Conservation (phyloP, 441 rosid genomes). For the Jatropha podagrica region DNA sequence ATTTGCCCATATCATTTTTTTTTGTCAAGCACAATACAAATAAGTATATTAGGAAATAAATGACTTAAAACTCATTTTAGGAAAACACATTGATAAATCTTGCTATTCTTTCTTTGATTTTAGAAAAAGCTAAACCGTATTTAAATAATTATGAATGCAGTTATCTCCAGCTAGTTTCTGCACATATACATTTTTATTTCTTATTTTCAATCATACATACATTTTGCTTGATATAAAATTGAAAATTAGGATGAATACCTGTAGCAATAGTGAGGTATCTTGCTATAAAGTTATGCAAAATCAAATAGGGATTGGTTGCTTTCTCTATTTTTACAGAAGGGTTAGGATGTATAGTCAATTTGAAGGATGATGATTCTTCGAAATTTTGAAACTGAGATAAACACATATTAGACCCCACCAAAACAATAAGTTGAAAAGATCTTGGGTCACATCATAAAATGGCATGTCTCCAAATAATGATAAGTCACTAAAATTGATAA, state of each 20-base stretch:
- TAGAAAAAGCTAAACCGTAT: neutral
- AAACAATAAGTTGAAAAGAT: neutral
- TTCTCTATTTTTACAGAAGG: neutral
- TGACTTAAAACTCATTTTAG: neutral
- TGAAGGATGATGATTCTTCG: neutral
- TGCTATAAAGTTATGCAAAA: neutral
- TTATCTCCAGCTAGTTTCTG: neutral
- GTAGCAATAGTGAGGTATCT: neutral
- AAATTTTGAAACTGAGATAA: neutral
- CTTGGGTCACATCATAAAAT: neutral
- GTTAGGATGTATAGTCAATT: neutral
- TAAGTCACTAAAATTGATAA: neutral
- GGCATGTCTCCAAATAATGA: neutral
- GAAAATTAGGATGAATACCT: conserved; percentile 3
- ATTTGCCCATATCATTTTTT: neutral
- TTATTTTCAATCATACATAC: neutral
- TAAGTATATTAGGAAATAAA: neutral
- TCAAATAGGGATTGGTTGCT: conserved; percentile 8
- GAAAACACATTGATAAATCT: neutral
- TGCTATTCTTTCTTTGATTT: neutral
- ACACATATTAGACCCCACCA: neutral
- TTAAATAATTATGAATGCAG: neutral
- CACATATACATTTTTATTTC: neutral
- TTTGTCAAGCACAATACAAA: neutral
- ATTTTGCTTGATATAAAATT: neutral